Evolutionary conservation across 148 eudicot genomes (phyloP), one percentile per base, ranked within the genome.

Genomic region (Arctostaphylos glauca): DNA sequence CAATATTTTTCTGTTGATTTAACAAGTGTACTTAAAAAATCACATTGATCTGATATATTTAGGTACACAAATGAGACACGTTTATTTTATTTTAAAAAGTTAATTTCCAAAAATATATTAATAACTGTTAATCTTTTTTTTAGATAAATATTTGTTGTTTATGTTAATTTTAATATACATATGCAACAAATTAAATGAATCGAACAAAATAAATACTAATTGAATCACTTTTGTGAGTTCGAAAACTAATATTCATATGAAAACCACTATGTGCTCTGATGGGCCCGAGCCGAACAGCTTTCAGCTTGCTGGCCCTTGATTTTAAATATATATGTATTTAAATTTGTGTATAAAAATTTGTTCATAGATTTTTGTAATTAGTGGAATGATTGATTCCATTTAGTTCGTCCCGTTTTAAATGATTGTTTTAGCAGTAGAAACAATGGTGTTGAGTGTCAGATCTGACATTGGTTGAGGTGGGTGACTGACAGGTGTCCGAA

Each of bases 401-500:
- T 43, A 0, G 74, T 18, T 41, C 8, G 47, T 41, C 8, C 18
- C 0, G 1, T 31, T 31, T 68, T 21, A 62, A 64, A 64, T 59
- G 15, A n/a, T 64, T 64, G 9, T 23, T 10, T 9, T 64, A 64
- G 70, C 21, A 64, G 5, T 64, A 5, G 6, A 21, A 23, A 38
- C 64, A 6, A 9, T 5, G 23, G 23, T 59, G 5, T 19, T 58
- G 62, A 2, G 13, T 31, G 16, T 31, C 44, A 23, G 44, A 43
- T 71, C 50, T 43, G 21, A 41, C 23, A 41, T 43, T 38, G 52
- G n/a, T 41, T 55, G 21, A 0, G 46, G 52, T 78, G 81, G 31
- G 19, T 47, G 72, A 25, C 44, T 84, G 85, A 70, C 94, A 96
- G 99, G 99, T 90, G 99, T 96, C 67, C 88, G 99, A 79, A 96